Conservation (phyloP, 2,329 filamentous ascomycete genomes). For the Penicillium sp. region DNA sequence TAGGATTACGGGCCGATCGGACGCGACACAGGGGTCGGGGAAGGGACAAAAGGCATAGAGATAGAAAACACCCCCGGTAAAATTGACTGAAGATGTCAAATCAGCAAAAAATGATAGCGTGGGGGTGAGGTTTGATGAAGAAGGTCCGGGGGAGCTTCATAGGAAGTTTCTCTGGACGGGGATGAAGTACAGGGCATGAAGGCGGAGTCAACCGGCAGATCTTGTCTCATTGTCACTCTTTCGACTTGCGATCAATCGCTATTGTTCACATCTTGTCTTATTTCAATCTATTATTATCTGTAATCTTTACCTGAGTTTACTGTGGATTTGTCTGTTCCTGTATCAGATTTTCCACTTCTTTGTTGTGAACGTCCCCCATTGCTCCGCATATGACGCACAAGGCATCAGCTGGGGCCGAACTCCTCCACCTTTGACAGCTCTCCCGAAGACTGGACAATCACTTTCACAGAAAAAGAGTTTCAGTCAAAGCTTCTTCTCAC, state of each 20-base stretch:
- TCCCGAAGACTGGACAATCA: not conserved
- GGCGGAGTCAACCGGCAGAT: conserved; percentile 35
- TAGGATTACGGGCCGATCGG: conserved; percentile 36
- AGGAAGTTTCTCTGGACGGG: conserved; percentile 43
- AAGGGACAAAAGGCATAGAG: conserved; percentile 37
- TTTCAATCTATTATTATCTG: not conserved
- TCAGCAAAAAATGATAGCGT: conserved; percentile 35
- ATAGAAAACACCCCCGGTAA: conserved; percentile 20
- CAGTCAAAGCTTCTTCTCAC: conserved; percentile 2
- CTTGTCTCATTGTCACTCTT: conserved; percentile 28
- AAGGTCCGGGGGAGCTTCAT: conserved; percentile 35
- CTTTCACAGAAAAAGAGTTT: not conserved
- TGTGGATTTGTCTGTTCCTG: not conserved
- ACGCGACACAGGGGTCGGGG: conserved; percentile 26
- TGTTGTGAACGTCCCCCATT: conserved; percentile 7
- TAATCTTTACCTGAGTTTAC: not conserved
- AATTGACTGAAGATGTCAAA: conserved; percentile 32
- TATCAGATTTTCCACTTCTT: not conserved
- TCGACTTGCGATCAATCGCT: not conserved
- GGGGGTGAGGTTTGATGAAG: conserved; percentile 40
- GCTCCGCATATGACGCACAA: conserved; percentile 33
- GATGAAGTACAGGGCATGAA: conserved; percentile 39
- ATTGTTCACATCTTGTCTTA: conserved; percentile 1
- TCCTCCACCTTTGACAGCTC: conserved; percentile 20
- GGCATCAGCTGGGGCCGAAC: conserved; percentile 21